These are phyloP conservation scores for Pyrenochaeta sp. DNA, from an alignment of 2,329 filamentous ascomycete genomes.

Conservation along the genomic window DNA sequence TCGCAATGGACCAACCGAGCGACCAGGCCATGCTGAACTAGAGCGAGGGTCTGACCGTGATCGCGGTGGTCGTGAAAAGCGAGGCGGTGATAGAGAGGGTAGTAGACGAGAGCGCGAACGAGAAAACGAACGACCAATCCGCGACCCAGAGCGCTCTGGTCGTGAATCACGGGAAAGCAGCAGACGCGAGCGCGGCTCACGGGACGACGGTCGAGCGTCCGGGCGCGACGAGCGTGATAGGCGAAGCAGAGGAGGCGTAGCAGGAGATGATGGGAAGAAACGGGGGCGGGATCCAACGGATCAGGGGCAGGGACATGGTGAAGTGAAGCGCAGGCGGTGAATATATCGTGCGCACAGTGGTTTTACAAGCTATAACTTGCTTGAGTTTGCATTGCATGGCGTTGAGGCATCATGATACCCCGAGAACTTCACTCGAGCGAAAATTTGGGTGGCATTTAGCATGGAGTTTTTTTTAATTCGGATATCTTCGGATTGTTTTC, in stretches of 20 bases:
- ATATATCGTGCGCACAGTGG: not conserved
- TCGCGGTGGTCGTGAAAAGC: slow-evolving; percentile 37
- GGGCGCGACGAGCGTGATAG: slow-evolving; percentile 36
- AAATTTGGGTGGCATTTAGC: slow-evolving; percentile 4
- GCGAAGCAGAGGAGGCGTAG: slow-evolving; percentile 27
- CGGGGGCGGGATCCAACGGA: slow-evolving; percentile 32
- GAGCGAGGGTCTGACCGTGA: slow-evolving; percentile 38
- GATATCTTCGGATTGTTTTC: not conserved
- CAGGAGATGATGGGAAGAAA: slow-evolving; percentile 33
- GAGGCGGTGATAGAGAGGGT: slow-evolving; percentile 32
- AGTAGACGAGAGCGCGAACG: slow-evolving; percentile 32
- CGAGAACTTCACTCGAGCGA: slow-evolving; percentile 8
- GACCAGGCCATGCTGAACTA: slow-evolving; percentile 27
- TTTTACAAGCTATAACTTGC: not conserved
- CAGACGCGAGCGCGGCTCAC: slow-evolving; percentile 33
- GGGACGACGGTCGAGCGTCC: slow-evolving; percentile 31
- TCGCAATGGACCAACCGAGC: slow-evolving; percentile 28
- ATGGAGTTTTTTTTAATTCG: slow-evolving; percentile 1
- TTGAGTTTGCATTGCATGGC: slow-evolving; percentile 19
- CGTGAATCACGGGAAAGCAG: slow-evolving; percentile 29
- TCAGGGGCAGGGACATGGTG: slow-evolving; percentile 31
- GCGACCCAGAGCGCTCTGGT: slow-evolving; percentile 13
- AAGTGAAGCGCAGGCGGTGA: slow-evolving; percentile 35
- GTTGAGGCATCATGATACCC: slow-evolving; percentile 24
- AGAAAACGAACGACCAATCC: slow-evolving; percentile 24